Evolutionary conservation across 148 eudicot species (phyloP), one percentile per base, ranked within the genome.

Genomic region (Vaccinium myrtillus): DNA sequence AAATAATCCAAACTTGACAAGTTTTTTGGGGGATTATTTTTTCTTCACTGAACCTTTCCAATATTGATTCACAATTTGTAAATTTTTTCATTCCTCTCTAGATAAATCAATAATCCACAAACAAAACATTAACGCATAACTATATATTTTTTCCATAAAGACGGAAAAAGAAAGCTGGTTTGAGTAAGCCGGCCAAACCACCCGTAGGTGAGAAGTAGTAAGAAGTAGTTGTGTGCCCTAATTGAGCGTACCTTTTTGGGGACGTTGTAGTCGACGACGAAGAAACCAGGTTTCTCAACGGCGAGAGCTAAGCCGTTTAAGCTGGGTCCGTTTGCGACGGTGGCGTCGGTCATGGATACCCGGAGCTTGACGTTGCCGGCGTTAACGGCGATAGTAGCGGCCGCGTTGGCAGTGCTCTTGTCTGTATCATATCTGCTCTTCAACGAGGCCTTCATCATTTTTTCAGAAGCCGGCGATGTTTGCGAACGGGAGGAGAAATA

Each of bases 281-380:
- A 94, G 85, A 85, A 90, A 15, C 98, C 98, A 2, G 98, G 98
- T 73, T 92, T 94, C 54, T 96, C 98, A 12, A 96, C 80, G 69
- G 96, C 88, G 19, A 96, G 84, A 21, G 92, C 89, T 15, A 96
- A 84, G 86, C 95, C 97, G 82, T 90, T 89, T 43, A 96, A 88
- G 86, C 93, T 86, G 73, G 98, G 98, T 21, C 95, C 95, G 80
- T 85, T 91, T 89, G 86, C 83, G 84, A 96, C 86, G 76, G 95
- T 88, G 82, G 98, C 97, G 56, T 96, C 98, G 51, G 98, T 90
- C 82, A 94, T 30, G 81, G 98, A 92, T n/a, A 97, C 98, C 7
- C 91, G 91, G 65, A 96, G 93, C 85, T 88, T 94, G 81, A 94
- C 83, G 86, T 94, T 91, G 65, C 98, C 98, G 86, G 91, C 94